Evolutionary conservation across 257 asterid species (phyloP).

Genomic region (Plantago major): DNA sequence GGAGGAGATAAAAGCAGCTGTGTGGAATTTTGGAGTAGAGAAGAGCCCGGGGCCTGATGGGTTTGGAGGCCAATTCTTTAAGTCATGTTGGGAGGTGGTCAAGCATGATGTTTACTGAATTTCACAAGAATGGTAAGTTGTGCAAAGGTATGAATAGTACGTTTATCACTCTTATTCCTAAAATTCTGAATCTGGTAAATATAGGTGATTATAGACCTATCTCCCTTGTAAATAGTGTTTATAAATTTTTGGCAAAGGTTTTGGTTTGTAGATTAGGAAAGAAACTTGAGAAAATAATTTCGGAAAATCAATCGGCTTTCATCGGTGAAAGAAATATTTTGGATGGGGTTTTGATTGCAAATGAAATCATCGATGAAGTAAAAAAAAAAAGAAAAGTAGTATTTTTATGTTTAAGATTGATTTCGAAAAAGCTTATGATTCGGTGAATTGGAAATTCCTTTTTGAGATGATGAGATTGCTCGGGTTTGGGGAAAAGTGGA

Average conservation of each 20-base stretch:
- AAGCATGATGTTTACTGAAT: not conserved
- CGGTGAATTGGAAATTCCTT: not conserved
- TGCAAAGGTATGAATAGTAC: not conserved
- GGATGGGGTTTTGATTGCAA: not conserved
- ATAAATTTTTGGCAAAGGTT: not conserved
- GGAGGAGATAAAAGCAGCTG: not conserved
- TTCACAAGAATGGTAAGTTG: not conserved
- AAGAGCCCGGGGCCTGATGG: not conserved
- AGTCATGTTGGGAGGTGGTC: not conserved
- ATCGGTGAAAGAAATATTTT: not conserved
- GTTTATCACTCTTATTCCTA: not conserved
- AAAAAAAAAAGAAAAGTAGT: not conserved
- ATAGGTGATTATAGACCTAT: not conserved
- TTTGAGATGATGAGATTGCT: not conserved
- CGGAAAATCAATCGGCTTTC: not conserved
- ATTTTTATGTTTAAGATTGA: not conserved
- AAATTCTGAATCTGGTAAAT: not conserved
- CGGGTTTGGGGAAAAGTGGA: not conserved
- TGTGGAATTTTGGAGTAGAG: not conserved
- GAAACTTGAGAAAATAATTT: not conserved
- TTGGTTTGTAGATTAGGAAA: not conserved
- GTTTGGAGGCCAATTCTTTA: too few relatives aligned
- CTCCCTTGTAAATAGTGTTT: not conserved
- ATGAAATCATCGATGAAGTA: not conserved
- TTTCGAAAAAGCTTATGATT: not conserved